A percentile compares a stretch with the other conserved stretches of the same genome.
These are phyloP conservation scores for Phytophthora uliginosa DNA, from an alignment of 352 stramenopile species.

Conservation along the genomic window DNA sequence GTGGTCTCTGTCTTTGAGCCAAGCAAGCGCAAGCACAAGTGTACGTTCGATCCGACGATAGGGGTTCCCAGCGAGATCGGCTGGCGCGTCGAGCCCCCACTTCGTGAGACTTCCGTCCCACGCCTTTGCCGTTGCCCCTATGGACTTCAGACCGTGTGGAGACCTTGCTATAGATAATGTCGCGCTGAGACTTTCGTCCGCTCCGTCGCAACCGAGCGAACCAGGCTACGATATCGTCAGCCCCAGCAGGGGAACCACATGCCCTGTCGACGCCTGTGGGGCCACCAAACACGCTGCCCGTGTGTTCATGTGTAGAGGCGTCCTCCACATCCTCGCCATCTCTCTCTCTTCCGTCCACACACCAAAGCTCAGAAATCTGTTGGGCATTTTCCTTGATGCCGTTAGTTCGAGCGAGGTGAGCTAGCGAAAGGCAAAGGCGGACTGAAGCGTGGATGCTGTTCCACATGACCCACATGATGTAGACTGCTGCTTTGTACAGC, in stretches of 20 bases:
- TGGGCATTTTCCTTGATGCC: conserved; percentile 20
- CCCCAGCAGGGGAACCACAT: conserved; percentile 26
- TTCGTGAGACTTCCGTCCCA: conserved; percentile 2
- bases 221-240: too few relatives aligned
- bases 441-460: conserved; percentile 3
- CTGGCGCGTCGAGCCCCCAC: conserved; percentile 14
- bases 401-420: conserved; percentile 4
- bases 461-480: conserved; percentile 4
- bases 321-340: conserved; percentile 34
- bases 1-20: conserved; percentile 26
- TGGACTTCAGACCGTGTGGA: conserved; percentile 4
- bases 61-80: conserved; percentile 18
- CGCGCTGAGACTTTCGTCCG: conserved; percentile 18
- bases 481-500: conserved; percentile 30
- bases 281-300: conserved; percentile 22
- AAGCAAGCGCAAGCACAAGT: conserved; percentile 32
- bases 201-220: not conserved
- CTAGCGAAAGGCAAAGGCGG: conserved; percentile 16
- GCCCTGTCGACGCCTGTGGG: conserved; percentile 6
- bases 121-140: conserved; percentile 32
- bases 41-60: conserved; percentile 42
- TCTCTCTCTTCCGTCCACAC: conserved; percentile 31
- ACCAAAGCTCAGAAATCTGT: conserved; percentile 22
- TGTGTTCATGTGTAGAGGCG: conserved; percentile 20
- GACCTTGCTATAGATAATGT: conserved; percentile 18